phyloP scores from a whole-genome alignment of 306 rosid species.

The Fragaria nilgerrensis region DNA sequence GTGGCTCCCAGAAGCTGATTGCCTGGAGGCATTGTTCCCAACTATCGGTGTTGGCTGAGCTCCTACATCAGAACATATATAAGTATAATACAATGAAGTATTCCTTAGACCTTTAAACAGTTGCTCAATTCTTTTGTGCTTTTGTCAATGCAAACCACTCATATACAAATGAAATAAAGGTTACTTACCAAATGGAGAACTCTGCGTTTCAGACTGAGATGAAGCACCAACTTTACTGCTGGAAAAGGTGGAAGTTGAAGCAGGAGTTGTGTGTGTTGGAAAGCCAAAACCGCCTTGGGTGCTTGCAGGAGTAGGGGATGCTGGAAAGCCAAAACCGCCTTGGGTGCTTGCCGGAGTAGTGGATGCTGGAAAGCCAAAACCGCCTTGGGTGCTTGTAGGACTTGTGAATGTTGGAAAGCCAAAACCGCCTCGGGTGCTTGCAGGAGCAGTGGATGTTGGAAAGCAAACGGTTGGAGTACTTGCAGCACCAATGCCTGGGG shows the following conservation, averaged over 20 bases:
- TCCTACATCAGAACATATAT: constrained; percentile 34
- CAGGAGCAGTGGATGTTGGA: constrained; percentile 51
- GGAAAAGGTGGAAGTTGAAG: constrained; percentile 25
- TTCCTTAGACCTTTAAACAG: background rate
- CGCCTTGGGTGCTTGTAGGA: constrained; percentile 39
- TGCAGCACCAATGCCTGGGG: constrained; percentile 43
- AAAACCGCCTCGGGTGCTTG: constrained; percentile 28
- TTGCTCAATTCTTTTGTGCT: background rate
- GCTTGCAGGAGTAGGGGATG: constrained; percentile 56
- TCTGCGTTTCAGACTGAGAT: constrained; percentile 62
- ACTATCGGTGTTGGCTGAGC: constrained; percentile 46
- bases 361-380: too few relatives aligned
- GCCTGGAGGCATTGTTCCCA: constrained; percentile 58
- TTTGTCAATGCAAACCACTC: background rate
- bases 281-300: constrained; percentile 37
- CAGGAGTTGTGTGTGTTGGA: constrained; percentile 22
- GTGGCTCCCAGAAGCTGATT: constrained; percentile 63
- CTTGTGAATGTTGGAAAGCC: constrained; percentile 45
- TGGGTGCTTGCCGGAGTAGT: background rate
- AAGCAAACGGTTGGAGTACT: constrained; percentile 43
- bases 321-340: constrained; percentile 55
- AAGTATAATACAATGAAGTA: background rate
- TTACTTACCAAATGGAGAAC: constrained; percentile 65
- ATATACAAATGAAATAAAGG: background rate
- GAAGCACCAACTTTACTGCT: background rate